phyloP scores from a whole-genome alignment of 441 rosid species.

The Metrosideros polymorpha region DNA sequence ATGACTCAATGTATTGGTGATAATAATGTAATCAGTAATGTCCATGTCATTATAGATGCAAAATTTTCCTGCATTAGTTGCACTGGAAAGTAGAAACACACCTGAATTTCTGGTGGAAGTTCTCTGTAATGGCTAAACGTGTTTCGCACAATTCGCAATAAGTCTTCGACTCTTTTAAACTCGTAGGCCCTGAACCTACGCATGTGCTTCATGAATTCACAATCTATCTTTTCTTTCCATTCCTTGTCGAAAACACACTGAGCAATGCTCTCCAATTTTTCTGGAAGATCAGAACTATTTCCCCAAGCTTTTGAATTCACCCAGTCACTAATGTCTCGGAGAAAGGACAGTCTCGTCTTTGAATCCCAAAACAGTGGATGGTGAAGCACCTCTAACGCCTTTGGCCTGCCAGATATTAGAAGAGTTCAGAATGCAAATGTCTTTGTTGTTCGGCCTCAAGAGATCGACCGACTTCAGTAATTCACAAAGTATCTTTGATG shows the following conservation, averaged over 20 bases:
- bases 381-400: constrained; percentile 52
- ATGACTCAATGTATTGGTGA: neutral
- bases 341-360: constrained; percentile 73
- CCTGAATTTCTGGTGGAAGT: constrained; percentile 81
- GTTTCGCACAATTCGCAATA: constrained; percentile 78
- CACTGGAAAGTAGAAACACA: constrained; percentile 12
- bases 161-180: constrained; percentile 65
- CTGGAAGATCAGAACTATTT: constrained; percentile 38
- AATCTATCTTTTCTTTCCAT: constrained; percentile 86
- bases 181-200: constrained; percentile 68
- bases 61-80: neutral
- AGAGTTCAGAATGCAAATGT: constrained; percentile 4
- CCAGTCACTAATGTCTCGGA: constrained; percentile 82
- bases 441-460: neutral
- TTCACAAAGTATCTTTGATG: neutral
- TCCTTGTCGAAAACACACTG: constrained; percentile 60
- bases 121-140: constrained; percentile 83
- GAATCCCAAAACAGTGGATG: constrained; percentile 94
- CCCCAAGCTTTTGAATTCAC: constrained; percentile 69
- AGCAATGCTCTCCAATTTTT: constrained; percentile 57
- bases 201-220: constrained; percentile 52
- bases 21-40: neutral
- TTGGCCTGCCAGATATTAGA: constrained; percentile 49
- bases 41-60: neutral
- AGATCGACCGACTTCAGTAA: neutral